phyloP scores from a whole-genome alignment of 2,329 filamentous ascomycete species.

The Elsinoe batatas region DNA sequence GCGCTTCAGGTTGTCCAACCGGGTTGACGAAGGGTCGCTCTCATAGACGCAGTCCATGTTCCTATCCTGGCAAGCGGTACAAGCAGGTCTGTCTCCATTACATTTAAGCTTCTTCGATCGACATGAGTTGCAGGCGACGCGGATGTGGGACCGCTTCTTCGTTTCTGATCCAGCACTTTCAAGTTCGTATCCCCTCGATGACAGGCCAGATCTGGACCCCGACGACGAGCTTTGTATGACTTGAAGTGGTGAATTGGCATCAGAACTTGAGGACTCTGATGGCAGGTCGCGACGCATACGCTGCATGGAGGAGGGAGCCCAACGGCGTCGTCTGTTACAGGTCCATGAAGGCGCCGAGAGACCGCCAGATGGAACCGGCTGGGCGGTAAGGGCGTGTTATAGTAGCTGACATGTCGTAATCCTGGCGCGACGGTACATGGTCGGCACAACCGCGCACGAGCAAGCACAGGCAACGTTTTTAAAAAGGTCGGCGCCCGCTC shows the following conservation, averaged over 20 bases:
- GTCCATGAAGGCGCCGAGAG: not conserved
- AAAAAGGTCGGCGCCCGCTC: not conserved
- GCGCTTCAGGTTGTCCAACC: conserved; percentile 17
- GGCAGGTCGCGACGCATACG: not conserved
- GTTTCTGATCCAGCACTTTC: not conserved
- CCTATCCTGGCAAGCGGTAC: conserved; percentile 1
- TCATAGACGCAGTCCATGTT: conserved; percentile 16
- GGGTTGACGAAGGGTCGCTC: conserved; percentile 17
- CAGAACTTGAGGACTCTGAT: not conserved
- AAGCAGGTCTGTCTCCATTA: not conserved
- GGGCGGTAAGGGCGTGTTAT: too few relatives aligned
- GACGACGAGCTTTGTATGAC: not conserved
- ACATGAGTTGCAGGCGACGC: conserved; percentile 8
- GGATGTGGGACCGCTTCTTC: conserved; percentile 5
- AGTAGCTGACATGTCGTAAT: not conserved
- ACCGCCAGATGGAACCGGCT: too few relatives aligned
- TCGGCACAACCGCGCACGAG: not conserved
- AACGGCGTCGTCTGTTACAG: not conserved
- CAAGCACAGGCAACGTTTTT: not conserved
- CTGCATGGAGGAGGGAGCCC: not conserved
- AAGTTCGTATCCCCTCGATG: not conserved
- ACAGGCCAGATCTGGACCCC: not conserved
- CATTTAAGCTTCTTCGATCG: not conserved
- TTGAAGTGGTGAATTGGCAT: not conserved
- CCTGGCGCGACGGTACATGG: not conserved